phyloP scores from a whole-genome alignment of 768 basidiomycete species.

The Xerocomellus chrysenteron region DNA sequence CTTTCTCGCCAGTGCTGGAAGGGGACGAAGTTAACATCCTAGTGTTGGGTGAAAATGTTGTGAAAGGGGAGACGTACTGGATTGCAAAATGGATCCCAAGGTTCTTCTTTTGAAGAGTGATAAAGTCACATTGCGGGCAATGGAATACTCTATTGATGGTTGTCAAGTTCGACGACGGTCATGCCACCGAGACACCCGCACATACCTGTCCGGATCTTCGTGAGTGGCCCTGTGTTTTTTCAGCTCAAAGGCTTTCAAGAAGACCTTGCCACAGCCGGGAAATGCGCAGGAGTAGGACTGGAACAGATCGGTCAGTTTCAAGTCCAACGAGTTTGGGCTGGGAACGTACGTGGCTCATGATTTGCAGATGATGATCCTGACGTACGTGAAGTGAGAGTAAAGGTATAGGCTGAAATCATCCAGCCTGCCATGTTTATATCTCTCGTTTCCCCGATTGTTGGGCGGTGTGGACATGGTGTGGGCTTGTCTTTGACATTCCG shows the following conservation, averaged over 20 bases:
- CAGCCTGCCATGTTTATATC: constrained; percentile 14
- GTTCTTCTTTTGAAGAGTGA: constrained; percentile 20
- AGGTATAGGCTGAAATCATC: neutral
- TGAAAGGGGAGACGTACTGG: constrained; percentile 15
- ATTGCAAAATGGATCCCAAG: constrained; percentile 18
- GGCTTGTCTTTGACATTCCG: neutral
- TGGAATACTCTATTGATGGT: constrained; percentile 11
- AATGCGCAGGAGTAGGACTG: constrained; percentile 17
- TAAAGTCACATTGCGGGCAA: constrained; percentile 20
- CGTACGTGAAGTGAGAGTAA: neutral
- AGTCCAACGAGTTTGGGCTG: neutral
- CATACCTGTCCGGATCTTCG: constrained; percentile 11
- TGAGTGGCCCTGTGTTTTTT: constrained; percentile 24
- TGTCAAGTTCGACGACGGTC: neutral
- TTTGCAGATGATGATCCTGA: neutral
- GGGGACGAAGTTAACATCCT: neutral
- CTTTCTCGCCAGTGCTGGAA: constrained; percentile 24
- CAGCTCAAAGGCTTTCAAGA: constrained; percentile 18
- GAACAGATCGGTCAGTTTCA: neutral
- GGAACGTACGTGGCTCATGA: constrained; percentile 14
- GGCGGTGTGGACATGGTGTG: neutral
- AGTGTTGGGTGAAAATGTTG: neutral
- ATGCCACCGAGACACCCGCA: no score
- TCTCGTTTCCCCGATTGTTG: constrained; percentile 1
- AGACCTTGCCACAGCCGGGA: constrained; percentile 10